phyloP scores from a whole-genome alignment of 495 filamentous ascomycete genomes.

The Podospora pseudopauciseta region DNA sequence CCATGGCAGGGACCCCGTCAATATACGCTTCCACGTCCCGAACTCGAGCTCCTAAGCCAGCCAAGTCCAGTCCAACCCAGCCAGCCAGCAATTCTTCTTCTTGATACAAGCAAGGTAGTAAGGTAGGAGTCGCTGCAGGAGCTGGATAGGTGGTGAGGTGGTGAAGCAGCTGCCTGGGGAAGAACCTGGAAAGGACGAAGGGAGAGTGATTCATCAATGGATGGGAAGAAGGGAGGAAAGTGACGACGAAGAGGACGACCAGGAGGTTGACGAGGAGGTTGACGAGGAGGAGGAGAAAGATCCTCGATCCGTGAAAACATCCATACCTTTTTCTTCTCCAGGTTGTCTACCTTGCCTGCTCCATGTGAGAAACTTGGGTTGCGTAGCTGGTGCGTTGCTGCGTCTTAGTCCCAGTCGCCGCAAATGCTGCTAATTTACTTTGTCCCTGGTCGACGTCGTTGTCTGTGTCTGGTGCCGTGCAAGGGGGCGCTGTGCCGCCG shows the following conservation, averaged over 20 bases:
- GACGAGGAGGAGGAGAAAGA: conserved; percentile 22
- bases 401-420: conserved; percentile 35
- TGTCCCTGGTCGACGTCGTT: conserved; percentile 38
- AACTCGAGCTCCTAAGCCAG: neutral
- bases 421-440: conserved; percentile 39
- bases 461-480: conserved; percentile 36
- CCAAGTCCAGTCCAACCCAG: too few relatives aligned
- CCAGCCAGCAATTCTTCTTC: too few relatives aligned
- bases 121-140: neutral
- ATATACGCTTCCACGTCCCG: neutral
- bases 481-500: conserved; percentile 28
- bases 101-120: too few relatives aligned
- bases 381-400: conserved; percentile 29
- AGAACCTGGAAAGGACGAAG: neutral
- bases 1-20: neutral
- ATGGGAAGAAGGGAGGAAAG: too few relatives aligned
- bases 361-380: conserved; percentile 33
- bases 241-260: neutral
- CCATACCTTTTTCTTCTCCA: conserved; percentile 19
- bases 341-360: conserved; percentile 12
- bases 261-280: conserved; percentile 6
- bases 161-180: too few relatives aligned
- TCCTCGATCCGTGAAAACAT: conserved; percentile 30
- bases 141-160: neutral
- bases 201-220: neutral